Base-by-base conservation (phyloP, 345 rosid genomes). In the Boechera stricta region DNA sequence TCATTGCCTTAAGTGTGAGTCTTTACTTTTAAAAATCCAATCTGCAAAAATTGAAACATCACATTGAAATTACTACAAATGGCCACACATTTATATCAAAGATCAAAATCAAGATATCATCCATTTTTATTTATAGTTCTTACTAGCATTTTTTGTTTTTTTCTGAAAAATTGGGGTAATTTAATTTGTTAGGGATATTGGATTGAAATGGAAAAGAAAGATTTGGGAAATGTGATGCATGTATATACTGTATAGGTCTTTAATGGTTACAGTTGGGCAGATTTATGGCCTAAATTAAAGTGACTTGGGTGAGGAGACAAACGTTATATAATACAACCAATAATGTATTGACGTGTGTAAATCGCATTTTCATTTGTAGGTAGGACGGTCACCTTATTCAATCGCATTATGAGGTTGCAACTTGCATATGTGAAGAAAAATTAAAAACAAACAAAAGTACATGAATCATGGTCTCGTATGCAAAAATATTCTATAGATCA, bases 311-410 rank as follows among this genome's bases (percentile, higher is more conserved):
- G 72, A 64, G 76, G 76, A 77, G 76, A 77, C 76, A 57, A 65
- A 77, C 67, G 29, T 32, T 38, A 55, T n/a, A 48, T 18, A 5
- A 21, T 45, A 56, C 1, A 5, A 3, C 81, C 54, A 66, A 48
- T 77, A 5, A 57, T 10, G 0, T 71, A 31, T 10, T 0, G 52
- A 77, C 81, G 64, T 53, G 76, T 64, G 61, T 56, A 1, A 57
- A 8, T 1, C 6, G 1, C 0, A 33, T 26, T 64, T 54, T n/a
- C 41, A 70, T 63, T 54, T 77, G 58, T 77, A 63, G 76, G 75
- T 77, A 35, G 80, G 80, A 54, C 76, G 72, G 66, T 77, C 52
- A 77, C 76, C 66, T 45, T 69, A 77, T 70, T 77, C 54, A 77
- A 54, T 56, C 66, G 42, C 42, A 44, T 67, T 3, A 10, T 41